Conservation (phyloP, 805 yeast species). For the Ogataea trehalophila region DNA sequence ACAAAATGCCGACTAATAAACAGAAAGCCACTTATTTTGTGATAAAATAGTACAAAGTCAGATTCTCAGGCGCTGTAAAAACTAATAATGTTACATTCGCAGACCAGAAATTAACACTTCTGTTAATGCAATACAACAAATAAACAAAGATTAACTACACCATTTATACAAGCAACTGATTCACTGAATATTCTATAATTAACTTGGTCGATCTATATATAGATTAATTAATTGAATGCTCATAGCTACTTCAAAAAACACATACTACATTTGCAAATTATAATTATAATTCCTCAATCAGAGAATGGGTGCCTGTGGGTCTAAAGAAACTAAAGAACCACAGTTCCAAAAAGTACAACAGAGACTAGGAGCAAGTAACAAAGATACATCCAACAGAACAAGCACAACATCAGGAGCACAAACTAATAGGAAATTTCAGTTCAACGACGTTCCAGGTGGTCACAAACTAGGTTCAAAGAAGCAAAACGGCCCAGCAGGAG, state of each 20-base stretch:
- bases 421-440: neutral
- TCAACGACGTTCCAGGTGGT: slow-evolving; percentile 4
- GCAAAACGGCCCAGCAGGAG: neutral
- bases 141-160: too few relatives aligned
- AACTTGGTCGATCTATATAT: too few relatives aligned
- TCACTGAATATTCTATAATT: too few relatives aligned
- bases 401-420: neutral
- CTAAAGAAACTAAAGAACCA: slow-evolving; percentile 17
- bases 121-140: too few relatives aligned
- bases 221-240: too few relatives aligned
- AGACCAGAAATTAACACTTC: too few relatives aligned
- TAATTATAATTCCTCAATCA: neutral
- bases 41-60: too few relatives aligned
- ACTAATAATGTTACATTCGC: too few relatives aligned
- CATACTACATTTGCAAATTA: neutral
- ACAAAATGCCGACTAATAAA: too few relatives aligned
- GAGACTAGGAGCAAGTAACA: slow-evolving; percentile 2
- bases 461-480: slow-evolving; percentile 14
- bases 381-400: neutral
- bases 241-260: neutral
- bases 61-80: too few relatives aligned
- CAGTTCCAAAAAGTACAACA: slow-evolving; percentile 1
- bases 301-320: slow-evolving; percentile 24
- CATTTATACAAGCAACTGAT: too few relatives aligned
- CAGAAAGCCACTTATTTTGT: too few relatives aligned